A percentile compares a stretch with the other conserved stretches of the same genome.
phyloP scores from a whole-genome alignment of 768 basidiomycete genomes.

The Lactarius akahatsu region DNA sequence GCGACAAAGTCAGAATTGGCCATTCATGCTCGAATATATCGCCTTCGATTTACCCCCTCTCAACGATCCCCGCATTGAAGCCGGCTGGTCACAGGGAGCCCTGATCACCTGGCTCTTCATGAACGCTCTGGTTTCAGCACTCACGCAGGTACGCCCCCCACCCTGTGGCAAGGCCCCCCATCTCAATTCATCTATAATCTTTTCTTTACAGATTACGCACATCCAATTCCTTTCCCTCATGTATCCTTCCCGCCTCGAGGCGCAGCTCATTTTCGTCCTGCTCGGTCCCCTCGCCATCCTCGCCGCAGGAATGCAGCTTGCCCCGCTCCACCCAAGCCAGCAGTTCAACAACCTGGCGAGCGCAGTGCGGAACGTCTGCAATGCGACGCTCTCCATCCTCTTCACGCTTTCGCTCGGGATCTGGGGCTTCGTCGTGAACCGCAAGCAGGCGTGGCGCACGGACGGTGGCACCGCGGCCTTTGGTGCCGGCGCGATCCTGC shows the following conservation, averaged over 20 bases:
- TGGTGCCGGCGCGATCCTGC: slow-evolving; percentile 74
- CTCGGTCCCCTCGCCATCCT: slow-evolving; percentile 86
- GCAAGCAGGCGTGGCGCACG: slow-evolving; percentile 89
- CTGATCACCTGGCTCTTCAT: slow-evolving; percentile 82
- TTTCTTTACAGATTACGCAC: slow-evolving; percentile 73
- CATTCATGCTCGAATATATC: slow-evolving; percentile 94
- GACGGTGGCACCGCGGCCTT: slow-evolving; percentile 97
- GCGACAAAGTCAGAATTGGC: slow-evolving; percentile 74
- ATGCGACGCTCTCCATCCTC: slow-evolving; percentile 91
- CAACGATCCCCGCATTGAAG: slow-evolving; percentile 34
- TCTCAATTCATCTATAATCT: not conserved
- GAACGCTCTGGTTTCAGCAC: slow-evolving; percentile 78
- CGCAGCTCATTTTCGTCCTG: slow-evolving; percentile 77
- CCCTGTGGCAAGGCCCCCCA: not conserved
- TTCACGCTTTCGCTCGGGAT: slow-evolving; percentile 87
- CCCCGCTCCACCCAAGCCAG: slow-evolving; percentile 55
- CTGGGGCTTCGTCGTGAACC: slow-evolving; percentile 92
- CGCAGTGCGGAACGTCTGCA: slow-evolving; percentile 90
- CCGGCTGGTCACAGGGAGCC: slow-evolving; percentile 61
- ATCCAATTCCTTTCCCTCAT: slow-evolving; percentile 96
- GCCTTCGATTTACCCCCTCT: slow-evolving; percentile 73
- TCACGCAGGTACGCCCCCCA: slow-evolving; percentile 70
- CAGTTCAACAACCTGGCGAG: slow-evolving; percentile 47
- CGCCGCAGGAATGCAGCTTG: slow-evolving; percentile 79
- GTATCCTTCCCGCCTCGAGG: slow-evolving; percentile 89